Base-by-base conservation (phyloP, 495 filamentous ascomycete genomes). In the Hyphodiscus hymeniophilus region DNA sequence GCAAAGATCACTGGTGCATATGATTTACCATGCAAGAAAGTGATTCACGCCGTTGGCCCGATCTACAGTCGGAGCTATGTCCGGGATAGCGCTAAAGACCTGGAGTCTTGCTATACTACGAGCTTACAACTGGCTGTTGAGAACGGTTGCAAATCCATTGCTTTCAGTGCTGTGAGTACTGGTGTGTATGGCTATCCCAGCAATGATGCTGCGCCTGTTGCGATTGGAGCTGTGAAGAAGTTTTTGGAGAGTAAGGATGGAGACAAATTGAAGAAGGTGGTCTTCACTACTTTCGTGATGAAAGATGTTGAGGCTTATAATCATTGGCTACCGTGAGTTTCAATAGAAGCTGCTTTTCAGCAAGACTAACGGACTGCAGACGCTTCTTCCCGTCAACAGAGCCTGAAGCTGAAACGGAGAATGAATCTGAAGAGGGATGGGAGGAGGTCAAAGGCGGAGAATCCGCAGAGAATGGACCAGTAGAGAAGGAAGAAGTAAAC, bases 31-130 rank as follows among this genome's bases (percentile, higher is more conserved):
- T 84, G 76, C 63, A 73, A 77, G 40, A 80, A 81, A 45, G 75
- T 97, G 17, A 94, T 97, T 42, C 92, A 96, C 60, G 74, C 92
- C 31, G 92, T 96, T 2, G 92, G 92, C 0, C 91, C 91, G 3
- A 62, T 94, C n/a, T 97, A 94, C 65, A 42, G 60, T 18, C 20
- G 21, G 0, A 62, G 65, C 30, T 48, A 42, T 2, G 53, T 55
- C 1, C 45, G 59, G 18, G 53, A 64, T 3, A 56, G 67, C 10
- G 66, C 59, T 2, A 51, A 55, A 12, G 59, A 80, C 38, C 70
- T 94, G 33, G 64, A 66, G 41, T 66, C 76, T 12, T 95, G 89
- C 65, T 98, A 98, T 61, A 69, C 70, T 11, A 76, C 66, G n/a
- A 82, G 80, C 51, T 62, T 97, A 47, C 67, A 89, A 58, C 60